phyloP scores from a whole-genome alignment of 768 basidiomycete species.

The Boletus eberwhitei region DNA sequence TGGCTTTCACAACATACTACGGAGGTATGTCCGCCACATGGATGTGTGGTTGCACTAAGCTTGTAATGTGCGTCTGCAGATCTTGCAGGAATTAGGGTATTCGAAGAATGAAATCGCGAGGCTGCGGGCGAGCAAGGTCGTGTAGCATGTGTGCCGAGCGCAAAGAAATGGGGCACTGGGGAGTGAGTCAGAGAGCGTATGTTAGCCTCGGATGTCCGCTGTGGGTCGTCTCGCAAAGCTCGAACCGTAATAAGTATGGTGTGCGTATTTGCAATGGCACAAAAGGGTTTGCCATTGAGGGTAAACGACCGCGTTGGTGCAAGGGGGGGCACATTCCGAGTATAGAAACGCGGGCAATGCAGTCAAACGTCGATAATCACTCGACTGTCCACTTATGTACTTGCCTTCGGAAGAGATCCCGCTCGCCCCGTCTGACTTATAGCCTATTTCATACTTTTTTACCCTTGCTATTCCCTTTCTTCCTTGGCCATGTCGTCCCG shows the following conservation, averaged over 20 bases:
- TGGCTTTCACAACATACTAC: conserved; percentile 82
- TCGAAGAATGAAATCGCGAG: conserved; percentile 36
- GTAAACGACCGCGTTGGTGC: conserved; percentile 10
- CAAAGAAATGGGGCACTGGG: conserved; percentile 19
- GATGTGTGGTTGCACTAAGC: not conserved
- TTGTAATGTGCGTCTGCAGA: conserved; percentile 25
- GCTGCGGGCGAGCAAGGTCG: conserved; percentile 41
- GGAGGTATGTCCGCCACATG: conserved; percentile 46
- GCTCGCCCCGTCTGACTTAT: conserved; percentile 22
- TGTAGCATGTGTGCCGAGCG: conserved; percentile 30
- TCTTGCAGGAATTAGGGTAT: conserved; percentile 44
- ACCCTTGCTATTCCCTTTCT: conserved; percentile 7
- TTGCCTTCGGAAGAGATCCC: conserved; percentile 23
- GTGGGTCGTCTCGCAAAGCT: conserved; percentile 23
- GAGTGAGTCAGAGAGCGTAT: not conserved
- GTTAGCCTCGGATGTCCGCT: conserved; percentile 19
- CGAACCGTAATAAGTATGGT: conserved; percentile 16
- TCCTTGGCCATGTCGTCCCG: conserved; percentile 26
- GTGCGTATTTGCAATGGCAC: conserved; percentile 23
- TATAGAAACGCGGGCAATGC: conserved; percentile 26
- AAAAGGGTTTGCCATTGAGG: conserved; percentile 22
- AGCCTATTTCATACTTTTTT: conserved; percentile 25
- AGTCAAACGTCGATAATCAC: conserved; percentile 30
- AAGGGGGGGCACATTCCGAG: conserved; percentile 4
- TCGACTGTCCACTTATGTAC: conserved; percentile 32